Evolutionary conservation across 306 rosid genomes (phyloP), one percentile per base, ranked within the genome.

Genomic region (Luffa acutangula): DNA sequence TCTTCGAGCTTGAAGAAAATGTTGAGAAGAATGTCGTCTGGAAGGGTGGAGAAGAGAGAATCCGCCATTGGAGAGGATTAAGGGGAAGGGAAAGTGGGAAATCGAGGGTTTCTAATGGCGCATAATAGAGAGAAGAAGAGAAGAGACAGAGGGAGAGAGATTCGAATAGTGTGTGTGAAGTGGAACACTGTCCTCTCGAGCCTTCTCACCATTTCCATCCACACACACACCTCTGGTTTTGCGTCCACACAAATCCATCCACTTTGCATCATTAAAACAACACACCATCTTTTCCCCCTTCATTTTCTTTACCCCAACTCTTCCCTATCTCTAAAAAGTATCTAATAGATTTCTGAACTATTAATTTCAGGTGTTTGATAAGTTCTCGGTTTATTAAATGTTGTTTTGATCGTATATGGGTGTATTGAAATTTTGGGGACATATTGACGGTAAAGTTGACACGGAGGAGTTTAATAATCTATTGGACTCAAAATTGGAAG

Each of bases 1-100:
- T 90, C 90, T 45, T 91, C 93, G 1, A 96, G 89, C 63, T 89
- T 90, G 77, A 43, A 80, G 78, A 96, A 86, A 14, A 96, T 87
- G 12, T 89, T 89, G 62, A 93, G 87, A 10, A 90, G 53, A 39
- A 93, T 71, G 76, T 96, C 98, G 25, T 96, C 98, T 3, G 92
- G 81, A 43, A 96, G 88, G 59, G 74, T 37, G 3, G 89, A 77
- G 85, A 96, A 90, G 53, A 63, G 36, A 6, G 82, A 72, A 6
- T 76, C 88, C 0, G 84, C 85, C 85, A 80, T 84, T 25, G 46
- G 11, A 7, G 6, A 39, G 54, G 58, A 6, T 51, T 51, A 0
- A 46, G 4, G 18, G 54, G 54, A 11, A 49, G 13, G 53, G 53
- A 17, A 13, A 51, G 54, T 25, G 11, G 36, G 53, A 71, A 72